Base-by-base conservation (phyloP, 2,329 filamentous ascomycete genomes). In the Penicillium sp. region DNA sequence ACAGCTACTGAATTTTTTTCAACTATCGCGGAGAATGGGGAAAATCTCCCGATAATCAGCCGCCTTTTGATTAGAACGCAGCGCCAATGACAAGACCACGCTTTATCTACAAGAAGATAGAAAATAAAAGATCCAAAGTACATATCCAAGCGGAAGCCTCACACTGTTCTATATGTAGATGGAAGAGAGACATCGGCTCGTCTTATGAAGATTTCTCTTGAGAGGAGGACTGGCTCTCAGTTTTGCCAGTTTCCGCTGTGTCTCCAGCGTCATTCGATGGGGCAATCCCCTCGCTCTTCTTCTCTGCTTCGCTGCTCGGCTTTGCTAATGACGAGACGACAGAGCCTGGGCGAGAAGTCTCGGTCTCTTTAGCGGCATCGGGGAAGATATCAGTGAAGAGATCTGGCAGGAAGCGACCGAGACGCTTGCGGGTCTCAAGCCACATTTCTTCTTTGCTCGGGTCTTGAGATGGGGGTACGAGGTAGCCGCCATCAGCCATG, bases 401-500 rank as follows among this genome's bases (percentile, higher is more conserved):
- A 26, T 74, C 70, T 0, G 80, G 80, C 47, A 83, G 60, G 59
- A 83, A 82, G 11, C 78, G 63, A 36, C 80, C 77, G 32, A 83
- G 68, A 20, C 77, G 69, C 51, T 75, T 77, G 63, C 73, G 76
- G 9, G 80, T 83, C 64, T 83, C 79, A 5, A 62, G 63, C 80
- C 80, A 84, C 25, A 83, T 63, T 51, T 73, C 66, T 47, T 74
- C 71, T 47, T 77, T 74, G 47, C 52, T 60, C n/a, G 63, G 51
- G 27, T 76, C 70, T 35, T 74, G 66, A 6, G 62, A 59, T 3
- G 87, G 87, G 1, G 86, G 78, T 0, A 87, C 82, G 4, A 98
- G 78, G 56, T 87, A 90, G 23, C 86, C 90, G 35, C 85, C 90
- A 62, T 84, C 93, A 4, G 86, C 83, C 89, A 98, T 95, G 57